These are phyloP conservation scores for Sequoiadendron giganteum DNA, from an alignment of 75 land plant genomes.

Conservation along the genomic window DNA sequence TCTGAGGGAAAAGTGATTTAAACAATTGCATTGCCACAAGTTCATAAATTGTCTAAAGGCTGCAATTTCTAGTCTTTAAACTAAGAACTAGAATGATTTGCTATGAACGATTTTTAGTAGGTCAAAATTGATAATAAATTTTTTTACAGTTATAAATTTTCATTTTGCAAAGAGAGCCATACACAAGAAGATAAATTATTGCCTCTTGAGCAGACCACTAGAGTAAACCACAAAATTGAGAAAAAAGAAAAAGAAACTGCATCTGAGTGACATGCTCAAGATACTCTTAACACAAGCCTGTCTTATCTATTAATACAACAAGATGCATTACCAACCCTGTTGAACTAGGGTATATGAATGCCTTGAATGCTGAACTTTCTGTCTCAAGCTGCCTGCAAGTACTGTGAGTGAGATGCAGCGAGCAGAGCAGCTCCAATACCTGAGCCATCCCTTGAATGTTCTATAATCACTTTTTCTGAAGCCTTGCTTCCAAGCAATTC, in stretches of 20 bases:
- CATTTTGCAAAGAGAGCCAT: neutral
- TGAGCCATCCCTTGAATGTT: slow-evolving; percentile 86
- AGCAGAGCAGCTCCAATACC: slow-evolving; percentile 89
- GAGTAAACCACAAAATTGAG: neutral
- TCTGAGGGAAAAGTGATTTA: neutral
- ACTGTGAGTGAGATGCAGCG: slow-evolving; percentile 79
- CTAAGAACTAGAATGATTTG: neutral
- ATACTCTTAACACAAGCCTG: neutral
- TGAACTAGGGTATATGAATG: neutral
- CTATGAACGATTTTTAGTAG: neutral
- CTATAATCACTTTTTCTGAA: slow-evolving; percentile 32
- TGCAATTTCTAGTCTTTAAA: neutral
- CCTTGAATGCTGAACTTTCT: neutral
- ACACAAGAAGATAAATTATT: neutral
- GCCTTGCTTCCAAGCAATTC: slow-evolving; percentile 74
- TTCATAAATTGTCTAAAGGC: neutral
- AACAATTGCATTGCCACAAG: neutral
- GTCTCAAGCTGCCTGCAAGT: slow-evolving; percentile 12
- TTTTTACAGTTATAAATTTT: neutral
- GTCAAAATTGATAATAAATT: neutral
- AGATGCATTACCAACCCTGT: neutral
- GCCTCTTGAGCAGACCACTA: neutral
- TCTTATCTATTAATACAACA: neutral
- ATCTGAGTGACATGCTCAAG: neutral
- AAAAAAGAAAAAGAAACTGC: neutral